Percentiles rank a stretch among this genome's conserved stretches.
Evolutionary conservation across 2,329 filamentous ascomycete genomes (phyloP).

Genomic region (Sclerotinia trifoliorum): DNA sequence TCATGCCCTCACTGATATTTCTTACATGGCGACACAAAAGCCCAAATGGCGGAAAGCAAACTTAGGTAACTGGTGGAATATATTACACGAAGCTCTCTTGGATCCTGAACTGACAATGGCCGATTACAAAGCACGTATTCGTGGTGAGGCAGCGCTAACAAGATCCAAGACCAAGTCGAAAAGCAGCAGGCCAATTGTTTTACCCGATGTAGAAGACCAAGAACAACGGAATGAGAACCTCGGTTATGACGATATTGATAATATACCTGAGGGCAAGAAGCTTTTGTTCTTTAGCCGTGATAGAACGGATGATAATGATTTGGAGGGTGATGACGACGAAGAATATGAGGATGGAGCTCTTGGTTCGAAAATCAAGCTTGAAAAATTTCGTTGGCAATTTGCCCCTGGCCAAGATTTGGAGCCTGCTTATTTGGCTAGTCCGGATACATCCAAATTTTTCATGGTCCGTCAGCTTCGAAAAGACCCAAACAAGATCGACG

Average conservation of each 20-base stretch:
- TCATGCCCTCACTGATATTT: background rate
- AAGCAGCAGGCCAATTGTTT: background rate
- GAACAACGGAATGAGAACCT: background rate
- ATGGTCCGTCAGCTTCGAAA: conserved; percentile 16
- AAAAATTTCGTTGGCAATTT: conserved; percentile 23
- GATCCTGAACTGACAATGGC: background rate
- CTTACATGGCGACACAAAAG: background rate
- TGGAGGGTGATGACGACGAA: background rate
- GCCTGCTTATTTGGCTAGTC: background rate
- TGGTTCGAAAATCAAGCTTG: background rate
- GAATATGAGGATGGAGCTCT: background rate
- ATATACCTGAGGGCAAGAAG: background rate
- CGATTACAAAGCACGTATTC: background rate
- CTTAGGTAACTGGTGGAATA: background rate
- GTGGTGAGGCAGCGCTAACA: background rate
- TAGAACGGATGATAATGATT: background rate
- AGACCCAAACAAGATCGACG: conserved; percentile 3
- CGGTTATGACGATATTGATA: background rate
- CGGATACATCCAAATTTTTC: conserved; percentile 26
- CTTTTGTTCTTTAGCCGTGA: conserved; percentile 1
- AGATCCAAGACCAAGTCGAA: background rate
- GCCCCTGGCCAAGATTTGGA: conserved; percentile 17
- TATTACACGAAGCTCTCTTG: background rate
- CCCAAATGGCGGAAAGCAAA: background rate
- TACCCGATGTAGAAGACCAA: background rate